A percentile compares a stretch with the other conserved stretches of the same genome.
These are phyloP conservation scores for Rhizopogon rudus DNA, from an alignment of 768 basidiomycete genomes.

Conservation along the genomic window DNA sequence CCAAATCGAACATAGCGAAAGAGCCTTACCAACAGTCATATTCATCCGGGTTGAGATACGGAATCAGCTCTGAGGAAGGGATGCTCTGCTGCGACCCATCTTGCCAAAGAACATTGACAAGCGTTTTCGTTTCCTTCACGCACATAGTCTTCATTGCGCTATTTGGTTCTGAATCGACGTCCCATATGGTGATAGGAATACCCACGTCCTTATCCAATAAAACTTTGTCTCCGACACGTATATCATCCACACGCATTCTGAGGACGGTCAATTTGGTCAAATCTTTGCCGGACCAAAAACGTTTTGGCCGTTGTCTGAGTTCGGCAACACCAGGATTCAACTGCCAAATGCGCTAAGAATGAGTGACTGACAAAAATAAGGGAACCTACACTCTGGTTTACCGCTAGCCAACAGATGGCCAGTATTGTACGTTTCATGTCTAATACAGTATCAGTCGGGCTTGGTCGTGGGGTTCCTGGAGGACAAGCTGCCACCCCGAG, in stretches of 20 bases:
- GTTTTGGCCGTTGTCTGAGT: constrained; percentile 57
- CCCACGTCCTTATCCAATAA: constrained; percentile 45
- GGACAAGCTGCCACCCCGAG: constrained; percentile 44
- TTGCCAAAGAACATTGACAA: constrained; percentile 80
- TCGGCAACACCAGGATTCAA: constrained; percentile 53
- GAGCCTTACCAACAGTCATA: constrained; percentile 78
- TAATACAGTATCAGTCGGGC: constrained; percentile 57
- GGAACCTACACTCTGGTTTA: constrained; percentile 72
- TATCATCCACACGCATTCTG: constrained; percentile 55
- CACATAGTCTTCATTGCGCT: constrained; percentile 50
- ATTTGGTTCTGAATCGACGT: constrained; percentile 39
- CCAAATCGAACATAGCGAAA: neutral
- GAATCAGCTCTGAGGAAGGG: constrained; percentile 62
- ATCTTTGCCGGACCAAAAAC: constrained; percentile 70
- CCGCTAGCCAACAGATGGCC: constrained; percentile 80
- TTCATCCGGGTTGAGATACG: constrained; percentile 85
- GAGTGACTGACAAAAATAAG: constrained; percentile 2
- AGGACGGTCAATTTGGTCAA: constrained; percentile 61
- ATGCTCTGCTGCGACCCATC: constrained; percentile 66
- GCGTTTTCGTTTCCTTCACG: constrained; percentile 70
- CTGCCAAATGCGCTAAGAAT: constrained; percentile 33
- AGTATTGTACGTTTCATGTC: constrained; percentile 72
- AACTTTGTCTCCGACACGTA: constrained; percentile 73
- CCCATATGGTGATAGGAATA: constrained; percentile 58
- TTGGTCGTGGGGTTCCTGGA: constrained; percentile 38